Evolutionary conservation across 495 filamentous ascomycete genomes (phyloP).

Genomic region (Penicillium riverlandense): DNA sequence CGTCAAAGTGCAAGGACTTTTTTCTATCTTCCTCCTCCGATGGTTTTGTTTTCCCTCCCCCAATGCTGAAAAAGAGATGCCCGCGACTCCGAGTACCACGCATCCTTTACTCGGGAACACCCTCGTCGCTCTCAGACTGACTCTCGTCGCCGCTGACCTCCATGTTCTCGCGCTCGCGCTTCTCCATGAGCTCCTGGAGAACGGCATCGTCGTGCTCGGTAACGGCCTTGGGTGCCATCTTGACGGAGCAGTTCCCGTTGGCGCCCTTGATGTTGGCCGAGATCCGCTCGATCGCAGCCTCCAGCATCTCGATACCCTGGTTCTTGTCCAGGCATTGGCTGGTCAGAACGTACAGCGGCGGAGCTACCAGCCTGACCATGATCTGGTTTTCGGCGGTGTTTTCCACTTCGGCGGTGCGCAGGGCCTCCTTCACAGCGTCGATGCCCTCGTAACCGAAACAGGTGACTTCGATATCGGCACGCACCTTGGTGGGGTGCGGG

Average conservation of each 20-base stretch:
- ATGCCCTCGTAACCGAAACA: slow-evolving; percentile 99
- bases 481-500: slow-evolving; percentile 94
- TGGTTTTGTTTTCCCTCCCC: slow-evolving; percentile 10
- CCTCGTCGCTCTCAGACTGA: slow-evolving; percentile 86
- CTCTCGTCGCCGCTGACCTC: slow-evolving; percentile 96
- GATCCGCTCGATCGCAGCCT: slow-evolving; percentile 83
- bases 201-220: slow-evolving; percentile 98
- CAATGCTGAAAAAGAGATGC: slow-evolving; percentile 13
- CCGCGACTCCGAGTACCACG: slow-evolving; percentile 6
- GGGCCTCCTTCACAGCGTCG: slow-evolving; percentile 88
- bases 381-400: slow-evolving; percentile 87
- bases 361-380: slow-evolving; percentile 93
- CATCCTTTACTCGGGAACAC: slow-evolving; percentile 37
- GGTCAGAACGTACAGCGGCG: slow-evolving; percentile 89
- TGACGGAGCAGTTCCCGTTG: slow-evolving; percentile 73
- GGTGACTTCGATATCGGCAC: slow-evolving; percentile 94
- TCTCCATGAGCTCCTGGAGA: slow-evolving; percentile 96
- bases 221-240: slow-evolving; percentile 98
- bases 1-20: slow-evolving; percentile 36
- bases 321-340: slow-evolving; percentile 92
- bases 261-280: slow-evolving; percentile 62
- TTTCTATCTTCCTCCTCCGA: slow-evolving; percentile 22
- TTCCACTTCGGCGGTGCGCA: slow-evolving; percentile 78
- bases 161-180: slow-evolving; percentile 94
- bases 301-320: slow-evolving; percentile 71